Base-by-base conservation (phyloP, 2,329 filamentous ascomycete genomes). In the Ilyonectria destructans region DNA sequence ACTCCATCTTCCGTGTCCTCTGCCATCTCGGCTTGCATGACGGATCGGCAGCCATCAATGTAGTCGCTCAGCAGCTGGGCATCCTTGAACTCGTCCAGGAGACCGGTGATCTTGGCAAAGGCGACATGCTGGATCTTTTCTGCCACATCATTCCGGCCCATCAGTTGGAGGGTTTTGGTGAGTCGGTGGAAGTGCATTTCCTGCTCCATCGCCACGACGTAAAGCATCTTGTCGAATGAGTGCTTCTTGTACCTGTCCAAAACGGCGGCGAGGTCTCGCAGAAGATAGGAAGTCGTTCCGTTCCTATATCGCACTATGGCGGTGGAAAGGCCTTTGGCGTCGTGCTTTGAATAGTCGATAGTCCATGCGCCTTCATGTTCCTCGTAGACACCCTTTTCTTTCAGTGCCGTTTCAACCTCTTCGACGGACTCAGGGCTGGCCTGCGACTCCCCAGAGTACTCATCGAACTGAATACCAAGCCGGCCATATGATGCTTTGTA, bases 201-300 rank as follows among this genome's bases (percentile, higher is more conserved):
- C 77, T 94, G 92, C 71, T 91, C 88, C 37, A 88, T 89, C 0
- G 91, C 91, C 23, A 94, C 90, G 5, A 95, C 92, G 74, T 94
- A 94, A 51, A 94, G 91, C 92, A 94, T 93, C 76, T 93, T 89
- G 81, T 94, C 92, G 74, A 93, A 94, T 1, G 87, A 75, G 78
- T 88, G 87, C 70, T 86, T 85, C 40, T 89, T 85, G 59, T 86
- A 74, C 45, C 92, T 87, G 71, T 90, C 87, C 46, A 94, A 80
- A 9, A 92, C 87, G 65, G 93, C 91, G 67, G 90, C 91, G 65
- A 94, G 90, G 75, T 94, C 92, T 54, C 92, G 88, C 56, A 92
- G 90, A 19, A 94, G 85, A 77, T 94, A 80, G 37, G 68, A 79
- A 37, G 29, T 83, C 13, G 62, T 81, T 61, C 75, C 75, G 1